Evolutionary conservation across 108 stramenopile genomes (phyloP).

Genomic region (Stephanodiscus triporus): DNA sequence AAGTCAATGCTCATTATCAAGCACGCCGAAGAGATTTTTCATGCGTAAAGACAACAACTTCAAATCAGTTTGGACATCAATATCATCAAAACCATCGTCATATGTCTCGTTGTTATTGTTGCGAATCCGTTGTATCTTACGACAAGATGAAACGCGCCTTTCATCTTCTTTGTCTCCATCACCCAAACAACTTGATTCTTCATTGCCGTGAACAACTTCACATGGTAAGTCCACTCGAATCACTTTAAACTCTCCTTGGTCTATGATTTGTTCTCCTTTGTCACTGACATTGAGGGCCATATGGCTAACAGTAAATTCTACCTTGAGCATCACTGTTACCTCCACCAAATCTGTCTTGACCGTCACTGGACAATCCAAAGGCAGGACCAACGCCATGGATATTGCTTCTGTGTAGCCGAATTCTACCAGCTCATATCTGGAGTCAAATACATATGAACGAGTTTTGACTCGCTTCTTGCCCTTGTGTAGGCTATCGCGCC

Average conservation of each 20-base stretch:
- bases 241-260: slow-evolving; percentile 14
- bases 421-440: slow-evolving; percentile 43
- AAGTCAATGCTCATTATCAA: no score
- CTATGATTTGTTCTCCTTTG: neutral
- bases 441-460: slow-evolving; percentile 52
- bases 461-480: slow-evolving; percentile 39
- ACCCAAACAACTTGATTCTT: slow-evolving; percentile 12
- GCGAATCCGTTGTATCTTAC: slow-evolving; percentile 7
- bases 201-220: slow-evolving; percentile 37
- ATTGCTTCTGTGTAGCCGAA: slow-evolving; percentile 40
- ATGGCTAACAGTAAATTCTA: slow-evolving; percentile 46
- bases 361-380: slow-evolving; percentile 50
- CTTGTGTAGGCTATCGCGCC: slow-evolving; percentile 5
- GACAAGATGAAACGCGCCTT: neutral
- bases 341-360: slow-evolving; percentile 52
- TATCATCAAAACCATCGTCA: slow-evolving; percentile 11
- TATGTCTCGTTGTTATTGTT: neutral
- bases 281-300: slow-evolving; percentile 6
- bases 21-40: no score
- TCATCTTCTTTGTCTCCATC: slow-evolving; percentile 8
- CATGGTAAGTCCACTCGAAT: slow-evolving; percentile 47
- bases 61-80: slow-evolving; percentile 25
- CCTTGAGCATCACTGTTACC: slow-evolving; percentile 37
- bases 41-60: slow-evolving; percentile 11
- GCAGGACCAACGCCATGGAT: slow-evolving; percentile 51